A percentile compares a stretch with the other conserved stretches of the same genome.
These are phyloP conservation scores for Kalanchoe fedtschenkoi DNA, from an alignment of 164 flowering plant species.

Conservation along the genomic window DNA sequence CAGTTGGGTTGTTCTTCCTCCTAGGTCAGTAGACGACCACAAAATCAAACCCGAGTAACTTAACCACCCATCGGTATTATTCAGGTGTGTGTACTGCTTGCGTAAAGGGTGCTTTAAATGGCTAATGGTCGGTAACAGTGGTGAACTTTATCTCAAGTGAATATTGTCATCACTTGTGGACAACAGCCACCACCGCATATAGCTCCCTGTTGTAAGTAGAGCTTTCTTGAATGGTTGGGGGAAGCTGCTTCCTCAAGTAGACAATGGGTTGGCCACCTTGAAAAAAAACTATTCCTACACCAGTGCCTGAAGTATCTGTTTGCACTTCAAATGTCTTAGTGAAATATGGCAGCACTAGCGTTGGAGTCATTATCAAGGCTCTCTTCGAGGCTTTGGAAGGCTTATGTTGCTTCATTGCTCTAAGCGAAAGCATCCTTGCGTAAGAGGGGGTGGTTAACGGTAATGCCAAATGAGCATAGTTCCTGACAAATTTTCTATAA, in stretches of 20 bases:
- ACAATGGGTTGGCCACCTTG: constrained; percentile 5
- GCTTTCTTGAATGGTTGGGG: background rate
- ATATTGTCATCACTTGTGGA: constrained; percentile 13
- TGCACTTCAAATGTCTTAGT: background rate
- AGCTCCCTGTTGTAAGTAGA: background rate
- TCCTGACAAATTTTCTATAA: background rate
- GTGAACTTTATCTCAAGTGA: background rate
- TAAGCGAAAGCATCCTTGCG: constrained; percentile 7
- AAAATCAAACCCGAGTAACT: background rate
- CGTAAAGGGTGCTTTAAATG: constrained; percentile 1
- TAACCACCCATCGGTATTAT: constrained; percentile 9
- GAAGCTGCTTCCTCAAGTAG: background rate
- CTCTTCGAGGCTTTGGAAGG: background rate
- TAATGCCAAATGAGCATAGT: background rate
- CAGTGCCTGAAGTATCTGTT: background rate
- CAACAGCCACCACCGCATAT: background rate
- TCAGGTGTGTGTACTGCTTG: constrained; percentile 8
- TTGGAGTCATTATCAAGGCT: background rate
- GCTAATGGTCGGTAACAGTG: constrained; percentile 8
- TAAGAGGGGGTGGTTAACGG: constrained; percentile 2
- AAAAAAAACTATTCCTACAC: background rate
- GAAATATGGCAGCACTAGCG: constrained; percentile 1
- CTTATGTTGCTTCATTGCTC: background rate
- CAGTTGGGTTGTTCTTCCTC: constrained; percentile 5
- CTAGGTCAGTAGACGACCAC: background rate